A percentile compares a stretch with the other conserved stretches of the same genome.
phyloP scores from a whole-genome alignment of 2,329 filamentous ascomycete species.

The Graphilbum fragrans region DNA sequence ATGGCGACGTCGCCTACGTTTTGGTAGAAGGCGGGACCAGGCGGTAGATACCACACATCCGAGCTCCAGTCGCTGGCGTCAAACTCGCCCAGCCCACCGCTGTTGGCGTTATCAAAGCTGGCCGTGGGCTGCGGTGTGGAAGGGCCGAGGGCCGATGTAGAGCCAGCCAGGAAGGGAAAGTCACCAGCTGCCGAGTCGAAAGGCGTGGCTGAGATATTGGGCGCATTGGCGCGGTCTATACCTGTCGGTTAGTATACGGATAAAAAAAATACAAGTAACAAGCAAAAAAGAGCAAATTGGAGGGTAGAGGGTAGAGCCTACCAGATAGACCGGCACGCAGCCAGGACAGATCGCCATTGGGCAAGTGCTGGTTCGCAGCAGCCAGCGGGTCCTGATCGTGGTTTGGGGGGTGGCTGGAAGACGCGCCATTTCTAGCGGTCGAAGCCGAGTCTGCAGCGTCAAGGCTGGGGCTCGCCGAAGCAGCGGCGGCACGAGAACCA shows the following conservation, averaged over 20 bases:
- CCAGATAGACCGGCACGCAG: constrained; percentile 4
- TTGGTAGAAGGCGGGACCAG: constrained; percentile 52
- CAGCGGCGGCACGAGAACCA: background rate
- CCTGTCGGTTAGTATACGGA: background rate
- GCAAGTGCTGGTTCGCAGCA: background rate
- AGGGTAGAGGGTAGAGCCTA: background rate
- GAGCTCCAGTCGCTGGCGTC: constrained; percentile 38
- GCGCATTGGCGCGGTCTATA: constrained; percentile 19
- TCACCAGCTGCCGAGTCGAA: constrained; percentile 44
- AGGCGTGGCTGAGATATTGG: constrained; percentile 50
- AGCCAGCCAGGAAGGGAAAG: constrained; percentile 39
- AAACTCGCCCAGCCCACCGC: constrained; percentile 23
- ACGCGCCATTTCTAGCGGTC: background rate
- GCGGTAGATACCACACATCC: constrained; percentile 57
- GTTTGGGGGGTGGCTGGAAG: background rate
- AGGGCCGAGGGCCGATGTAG: constrained; percentile 34
- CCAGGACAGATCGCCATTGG: constrained; percentile 1
- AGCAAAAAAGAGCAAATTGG: background rate
- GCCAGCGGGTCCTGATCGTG: background rate
- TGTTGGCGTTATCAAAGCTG: constrained; percentile 16
- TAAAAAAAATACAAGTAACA: background rate
- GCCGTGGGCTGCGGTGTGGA: constrained; percentile 28
- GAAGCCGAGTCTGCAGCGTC: background rate
- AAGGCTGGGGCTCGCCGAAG: background rate
- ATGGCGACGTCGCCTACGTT: constrained; percentile 54